Conservation (phyloP, 257 asterid genomes). For the Striga asiatica region DNA sequence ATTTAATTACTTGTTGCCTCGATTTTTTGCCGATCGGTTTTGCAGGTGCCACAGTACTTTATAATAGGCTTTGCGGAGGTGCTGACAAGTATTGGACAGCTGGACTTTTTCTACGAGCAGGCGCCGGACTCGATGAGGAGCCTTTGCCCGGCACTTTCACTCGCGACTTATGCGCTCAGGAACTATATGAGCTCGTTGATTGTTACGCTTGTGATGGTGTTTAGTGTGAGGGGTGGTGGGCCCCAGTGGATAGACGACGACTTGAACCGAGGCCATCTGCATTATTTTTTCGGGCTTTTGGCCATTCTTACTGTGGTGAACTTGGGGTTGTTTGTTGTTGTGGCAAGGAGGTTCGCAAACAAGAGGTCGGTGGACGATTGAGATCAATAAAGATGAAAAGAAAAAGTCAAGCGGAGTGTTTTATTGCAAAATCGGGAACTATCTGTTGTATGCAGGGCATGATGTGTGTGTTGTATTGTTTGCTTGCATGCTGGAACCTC, state of each 20-base stretch:
- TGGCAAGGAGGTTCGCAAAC: slow-evolving; percentile 43
- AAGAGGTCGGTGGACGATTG: slow-evolving; percentile 33
- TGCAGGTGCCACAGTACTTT: slow-evolving; percentile 62
- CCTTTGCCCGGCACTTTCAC: not conserved
- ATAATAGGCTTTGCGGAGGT: slow-evolving; percentile 65
- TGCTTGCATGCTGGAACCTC: not conserved
- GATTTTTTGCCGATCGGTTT: too few relatives aligned
- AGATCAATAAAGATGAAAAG: too few relatives aligned
- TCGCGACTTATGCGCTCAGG: slow-evolving; percentile 29
- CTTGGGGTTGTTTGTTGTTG: slow-evolving; percentile 29
- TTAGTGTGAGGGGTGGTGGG: slow-evolving; percentile 32
- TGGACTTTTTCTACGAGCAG: slow-evolving; percentile 60
- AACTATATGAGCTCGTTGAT: slow-evolving; percentile 42
- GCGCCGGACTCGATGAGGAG: slow-evolving; percentile 44
- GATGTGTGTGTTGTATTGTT: not conserved
- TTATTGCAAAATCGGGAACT: not conserved
- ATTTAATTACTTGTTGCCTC: too few relatives aligned
- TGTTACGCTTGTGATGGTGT: slow-evolving; percentile 36
- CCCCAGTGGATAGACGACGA: slow-evolving; percentile 51
- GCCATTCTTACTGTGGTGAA: slow-evolving; percentile 40
- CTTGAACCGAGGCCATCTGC: slow-evolving; percentile 38
- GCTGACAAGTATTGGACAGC: slow-evolving; percentile 41
- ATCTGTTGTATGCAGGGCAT: not conserved
- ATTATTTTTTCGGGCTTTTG: slow-evolving; percentile 45
- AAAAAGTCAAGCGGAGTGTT: not conserved